phyloP scores from a whole-genome alignment of 2,329 filamentous ascomycete genomes.

The Aspergillus floridensis region DNA sequence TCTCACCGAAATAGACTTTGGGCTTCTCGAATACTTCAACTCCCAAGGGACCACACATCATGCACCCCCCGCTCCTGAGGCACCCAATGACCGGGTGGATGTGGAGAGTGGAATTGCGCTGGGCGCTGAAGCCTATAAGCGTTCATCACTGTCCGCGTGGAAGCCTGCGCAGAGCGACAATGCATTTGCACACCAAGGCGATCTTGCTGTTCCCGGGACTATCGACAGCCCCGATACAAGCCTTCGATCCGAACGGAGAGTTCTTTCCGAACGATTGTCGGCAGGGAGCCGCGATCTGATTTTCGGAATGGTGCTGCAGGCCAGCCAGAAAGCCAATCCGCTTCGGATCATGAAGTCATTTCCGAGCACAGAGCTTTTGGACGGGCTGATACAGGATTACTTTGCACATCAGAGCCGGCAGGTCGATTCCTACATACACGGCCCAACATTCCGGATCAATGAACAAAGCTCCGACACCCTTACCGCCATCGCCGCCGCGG shows the following conservation, averaged over 20 bases:
- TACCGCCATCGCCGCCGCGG: conserved; percentile 37
- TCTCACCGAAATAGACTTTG: conserved; percentile 30
- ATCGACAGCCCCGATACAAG: conserved; percentile 23
- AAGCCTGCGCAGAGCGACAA: conserved; percentile 26
- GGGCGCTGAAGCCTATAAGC: conserved; percentile 29
- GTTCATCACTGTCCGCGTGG: conserved; percentile 30
- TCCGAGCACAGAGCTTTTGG: conserved; percentile 40
- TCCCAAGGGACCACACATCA: conserved; percentile 13
- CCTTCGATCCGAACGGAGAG: conserved; percentile 17
- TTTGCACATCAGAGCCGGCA: conserved; percentile 27
- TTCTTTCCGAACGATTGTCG: conserved; percentile 24
- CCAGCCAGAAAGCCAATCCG: conserved; percentile 52
- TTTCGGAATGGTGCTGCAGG: conserved; percentile 62
- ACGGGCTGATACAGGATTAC: conserved; percentile 41
- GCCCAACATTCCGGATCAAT: conserved; percentile 39
- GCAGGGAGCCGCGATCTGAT: conserved; percentile 57
- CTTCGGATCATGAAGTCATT: conserved; percentile 51
- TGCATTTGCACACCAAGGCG: conserved; percentile 26
- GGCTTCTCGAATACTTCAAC: conserved; percentile 29
- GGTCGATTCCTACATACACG: conserved; percentile 46
- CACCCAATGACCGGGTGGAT: conserved; percentile 19
- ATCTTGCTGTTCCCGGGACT: conserved; percentile 26
- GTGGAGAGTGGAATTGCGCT: conserved; percentile 28
- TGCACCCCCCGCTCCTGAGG: conserved; percentile 11
- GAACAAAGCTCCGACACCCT: conserved; percentile 38